These are phyloP conservation scores for Pyrrhoderma lamaoense DNA, from an alignment of 1,284 basidiomycete species.

Conservation along the genomic window DNA sequence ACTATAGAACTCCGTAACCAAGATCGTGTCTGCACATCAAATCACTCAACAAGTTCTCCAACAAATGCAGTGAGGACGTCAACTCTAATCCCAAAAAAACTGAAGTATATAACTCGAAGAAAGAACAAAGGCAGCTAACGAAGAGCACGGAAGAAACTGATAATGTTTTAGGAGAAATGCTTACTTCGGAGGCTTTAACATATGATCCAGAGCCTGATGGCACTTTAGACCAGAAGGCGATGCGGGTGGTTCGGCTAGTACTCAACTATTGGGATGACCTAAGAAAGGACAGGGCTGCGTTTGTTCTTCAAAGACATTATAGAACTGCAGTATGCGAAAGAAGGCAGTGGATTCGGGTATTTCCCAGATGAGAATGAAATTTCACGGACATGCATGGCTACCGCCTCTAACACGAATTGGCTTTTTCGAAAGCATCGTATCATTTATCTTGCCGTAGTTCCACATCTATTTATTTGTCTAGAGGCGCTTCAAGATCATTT, in stretches of 20 bases:
- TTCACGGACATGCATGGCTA: neutral
- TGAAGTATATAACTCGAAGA: too few species aligned
- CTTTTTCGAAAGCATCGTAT: neutral
- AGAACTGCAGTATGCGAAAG: neutral
- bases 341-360: neutral
- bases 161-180: too few species aligned
- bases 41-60: too few species aligned
- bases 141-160: too few species aligned
- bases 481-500: conserved; percentile 1
- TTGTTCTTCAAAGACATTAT: neutral
- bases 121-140: too few species aligned
- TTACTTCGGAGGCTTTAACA: too few species aligned
- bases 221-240: too few species aligned
- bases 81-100: too few species aligned
- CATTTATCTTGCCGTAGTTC: conserved; percentile 1
- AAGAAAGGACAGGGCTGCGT: neutral
- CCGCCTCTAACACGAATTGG: neutral
- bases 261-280: neutral
- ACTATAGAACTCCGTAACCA: too few species aligned
- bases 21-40: too few species aligned
- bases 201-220: too few species aligned
- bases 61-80: too few species aligned
- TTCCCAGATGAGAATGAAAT: neutral
- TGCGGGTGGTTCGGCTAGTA: neutral
- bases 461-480: conserved; percentile 7